Evolutionary conservation across 2,329 filamentous ascomycete species (phyloP).

Genomic region (Aureobasidium sp.): DNA sequence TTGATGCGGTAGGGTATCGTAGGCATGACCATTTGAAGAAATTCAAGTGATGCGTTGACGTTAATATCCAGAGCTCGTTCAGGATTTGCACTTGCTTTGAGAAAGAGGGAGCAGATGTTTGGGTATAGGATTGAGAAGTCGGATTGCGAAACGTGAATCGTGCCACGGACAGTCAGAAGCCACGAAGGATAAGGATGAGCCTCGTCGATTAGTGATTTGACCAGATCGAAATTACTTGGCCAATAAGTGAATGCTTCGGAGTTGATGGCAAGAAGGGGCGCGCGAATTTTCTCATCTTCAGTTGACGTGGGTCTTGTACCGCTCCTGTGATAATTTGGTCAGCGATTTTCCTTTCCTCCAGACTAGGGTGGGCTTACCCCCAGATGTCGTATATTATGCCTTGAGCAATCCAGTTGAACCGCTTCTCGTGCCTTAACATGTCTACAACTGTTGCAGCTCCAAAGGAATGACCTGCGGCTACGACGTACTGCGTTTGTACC

Average conservation of each 20-base stretch:
- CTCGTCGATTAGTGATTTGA: conserved; percentile 52
- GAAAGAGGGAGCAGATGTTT: conserved; percentile 49
- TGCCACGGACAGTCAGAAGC: conserved; percentile 47
- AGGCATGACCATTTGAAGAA: conserved; percentile 50
- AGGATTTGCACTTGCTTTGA: conserved; percentile 59
- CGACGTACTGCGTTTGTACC: conserved; percentile 52
- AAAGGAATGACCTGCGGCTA: conserved; percentile 60
- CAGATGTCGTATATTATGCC: conserved; percentile 62
- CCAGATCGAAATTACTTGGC: conserved; percentile 55
- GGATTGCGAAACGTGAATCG: conserved; percentile 58
- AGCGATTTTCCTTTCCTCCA: conserved; percentile 46
- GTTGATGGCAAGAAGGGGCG: conserved; percentile 57
- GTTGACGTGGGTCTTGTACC: conserved; percentile 38
- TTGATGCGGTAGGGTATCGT: conserved; percentile 42
- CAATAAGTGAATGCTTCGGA: conserved; percentile 66
- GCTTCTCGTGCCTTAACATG: conserved; percentile 48
- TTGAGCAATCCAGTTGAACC: conserved; percentile 53
- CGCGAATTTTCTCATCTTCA: conserved; percentile 32
- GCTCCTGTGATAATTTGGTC: conserved; percentile 30
- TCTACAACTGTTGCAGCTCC: conserved; percentile 59
- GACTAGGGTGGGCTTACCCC: conserved; percentile 54
- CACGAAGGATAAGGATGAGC: conserved; percentile 42
- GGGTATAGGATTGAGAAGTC: conserved; percentile 62
- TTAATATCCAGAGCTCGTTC: conserved; percentile 57
- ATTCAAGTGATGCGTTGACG: conserved; percentile 56